Percentiles rank a stretch among this genome's conserved stretches.
These are phyloP conservation scores for Zymoseptoria pseudotritici DNA, from an alignment of 2,329 filamentous ascomycete genomes.

Conservation along the genomic window DNA sequence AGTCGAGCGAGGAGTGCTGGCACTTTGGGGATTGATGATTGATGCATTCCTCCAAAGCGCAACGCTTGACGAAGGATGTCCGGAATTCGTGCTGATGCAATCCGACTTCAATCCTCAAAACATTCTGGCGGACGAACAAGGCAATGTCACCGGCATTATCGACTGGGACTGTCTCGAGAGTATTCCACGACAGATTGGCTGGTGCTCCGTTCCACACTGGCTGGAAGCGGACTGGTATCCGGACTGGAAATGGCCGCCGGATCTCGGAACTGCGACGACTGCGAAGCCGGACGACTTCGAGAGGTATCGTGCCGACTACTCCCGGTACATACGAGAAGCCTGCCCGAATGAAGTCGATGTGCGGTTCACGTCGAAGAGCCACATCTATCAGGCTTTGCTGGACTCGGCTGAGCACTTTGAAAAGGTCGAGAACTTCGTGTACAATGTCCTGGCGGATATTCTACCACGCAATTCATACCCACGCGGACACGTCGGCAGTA, in stretches of 20 bases:
- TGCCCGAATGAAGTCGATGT: constrained; percentile 7
- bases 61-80: constrained; percentile 2
- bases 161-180: constrained; percentile 17
- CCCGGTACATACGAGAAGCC: constrained; percentile 9
- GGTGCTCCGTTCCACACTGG: constrained; percentile 13
- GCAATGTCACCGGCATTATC: constrained; percentile 11
- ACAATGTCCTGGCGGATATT: constrained; percentile 12
- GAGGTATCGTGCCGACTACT: constrained; percentile 12
- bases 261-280: neutral
- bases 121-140: constrained; percentile 9
- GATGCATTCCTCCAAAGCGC: constrained; percentile 11
- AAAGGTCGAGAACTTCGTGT: constrained; percentile 9
- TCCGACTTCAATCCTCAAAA: constrained; percentile 18
- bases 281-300: constrained; percentile 10
- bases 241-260: constrained; percentile 9
- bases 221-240: constrained; percentile 10
- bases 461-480: constrained; percentile 6
- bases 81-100: constrained; percentile 15
- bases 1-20: neutral
- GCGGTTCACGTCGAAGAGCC: constrained; percentile 13
- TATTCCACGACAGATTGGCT: constrained; percentile 12
- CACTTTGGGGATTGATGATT: constrained; percentile 13
- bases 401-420: constrained; percentile 9
- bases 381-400: constrained; percentile 11
- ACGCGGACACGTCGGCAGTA: constrained; percentile 3